Percentiles rank a stretch among this genome's conserved stretches.
These are phyloP conservation scores for Chalaropsis thielavioides DNA, from an alignment of 2,329 filamentous ascomycete species.

Conservation along the genomic window DNA sequence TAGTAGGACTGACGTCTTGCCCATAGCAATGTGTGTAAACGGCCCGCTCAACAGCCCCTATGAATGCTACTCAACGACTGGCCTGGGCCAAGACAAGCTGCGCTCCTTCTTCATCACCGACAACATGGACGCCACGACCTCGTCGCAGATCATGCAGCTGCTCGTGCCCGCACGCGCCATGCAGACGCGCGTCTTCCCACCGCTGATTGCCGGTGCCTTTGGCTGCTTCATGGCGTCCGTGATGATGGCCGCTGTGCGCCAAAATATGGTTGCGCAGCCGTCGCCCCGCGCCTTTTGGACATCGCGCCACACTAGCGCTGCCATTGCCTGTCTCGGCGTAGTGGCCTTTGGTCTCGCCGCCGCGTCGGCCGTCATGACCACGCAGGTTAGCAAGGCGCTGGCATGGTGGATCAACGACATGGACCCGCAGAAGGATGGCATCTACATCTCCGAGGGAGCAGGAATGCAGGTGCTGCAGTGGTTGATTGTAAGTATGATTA, in stretches of 20 bases:
- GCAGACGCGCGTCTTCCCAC: constrained; percentile 16
- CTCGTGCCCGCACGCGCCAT: constrained; percentile 15
- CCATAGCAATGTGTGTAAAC: constrained; percentile 15
- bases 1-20: not conserved
- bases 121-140: constrained; percentile 12
- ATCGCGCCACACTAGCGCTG: constrained; percentile 14
- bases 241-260: constrained; percentile 13
- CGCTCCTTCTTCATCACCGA: constrained; percentile 14
- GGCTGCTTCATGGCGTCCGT: constrained; percentile 15
- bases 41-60: constrained; percentile 12
- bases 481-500: constrained; percentile 16
- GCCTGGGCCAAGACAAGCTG: constrained; percentile 14
- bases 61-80: constrained; percentile 15
- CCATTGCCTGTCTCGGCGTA: constrained; percentile 11
- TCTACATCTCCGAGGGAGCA: constrained; percentile 8
- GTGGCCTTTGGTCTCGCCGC: constrained; percentile 15
- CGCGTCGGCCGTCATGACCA: constrained; percentile 16
- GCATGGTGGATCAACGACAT: constrained; percentile 17
- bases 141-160: constrained; percentile 5
- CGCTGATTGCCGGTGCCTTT: constrained; percentile 15
- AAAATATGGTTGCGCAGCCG: constrained; percentile 15
- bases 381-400: constrained; percentile 14
- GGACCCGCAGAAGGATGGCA: not conserved
- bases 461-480: constrained; percentile 16
- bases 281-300: constrained; percentile 10